Evolutionary conservation across 2,329 filamentous ascomycete species (phyloP).

Genomic region (Penicillium sp.): DNA sequence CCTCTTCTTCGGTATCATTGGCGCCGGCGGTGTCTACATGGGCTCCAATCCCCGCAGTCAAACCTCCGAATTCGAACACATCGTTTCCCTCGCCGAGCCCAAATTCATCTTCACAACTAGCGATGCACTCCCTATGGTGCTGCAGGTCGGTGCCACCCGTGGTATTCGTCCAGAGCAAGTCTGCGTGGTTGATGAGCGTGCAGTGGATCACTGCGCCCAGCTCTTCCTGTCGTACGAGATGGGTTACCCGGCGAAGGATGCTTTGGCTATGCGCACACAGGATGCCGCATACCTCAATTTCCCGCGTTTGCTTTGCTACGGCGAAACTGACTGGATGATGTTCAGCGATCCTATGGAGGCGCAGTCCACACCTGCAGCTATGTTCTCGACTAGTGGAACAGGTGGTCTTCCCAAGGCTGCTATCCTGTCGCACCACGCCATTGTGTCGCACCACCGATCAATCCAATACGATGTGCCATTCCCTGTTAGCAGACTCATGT

Average conservation of each 20-base stretch:
- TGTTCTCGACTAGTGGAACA: slow-evolving; percentile 59
- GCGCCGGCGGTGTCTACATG: slow-evolving; percentile 51
- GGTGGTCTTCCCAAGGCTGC: slow-evolving; percentile 63
- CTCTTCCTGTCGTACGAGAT: slow-evolving; percentile 28
- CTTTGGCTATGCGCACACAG: slow-evolving; percentile 5
- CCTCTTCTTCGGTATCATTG: slow-evolving; percentile 43
- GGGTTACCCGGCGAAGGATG: slow-evolving; percentile 20
- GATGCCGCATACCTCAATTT: slow-evolving; percentile 24
- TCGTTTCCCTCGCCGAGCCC: slow-evolving; percentile 46
- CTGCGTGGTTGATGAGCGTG: slow-evolving; percentile 37
- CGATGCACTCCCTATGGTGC: slow-evolving; percentile 39
- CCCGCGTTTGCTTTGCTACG: slow-evolving; percentile 44
- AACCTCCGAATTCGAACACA: slow-evolving; percentile 49
- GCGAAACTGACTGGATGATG: slow-evolving; percentile 50
- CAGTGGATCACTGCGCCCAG: slow-evolving; percentile 31
- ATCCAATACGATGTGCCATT: slow-evolving; percentile 44
- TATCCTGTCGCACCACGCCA: slow-evolving; percentile 59
- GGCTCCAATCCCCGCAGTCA: slow-evolving; percentile 54
- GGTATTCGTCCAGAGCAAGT: slow-evolving; percentile 36
- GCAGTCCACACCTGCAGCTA: slow-evolving; percentile 52
- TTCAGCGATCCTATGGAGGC: slow-evolving; percentile 45
- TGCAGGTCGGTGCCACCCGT: slow-evolving; percentile 32
- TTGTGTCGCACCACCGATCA: slow-evolving; percentile 53
- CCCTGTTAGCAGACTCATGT: slow-evolving; percentile 48
- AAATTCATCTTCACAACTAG: slow-evolving; percentile 48